Base-by-base conservation (phyloP, 2,329 filamentous ascomycete genomes). In the Rhynchosporium graminicola region DNA sequence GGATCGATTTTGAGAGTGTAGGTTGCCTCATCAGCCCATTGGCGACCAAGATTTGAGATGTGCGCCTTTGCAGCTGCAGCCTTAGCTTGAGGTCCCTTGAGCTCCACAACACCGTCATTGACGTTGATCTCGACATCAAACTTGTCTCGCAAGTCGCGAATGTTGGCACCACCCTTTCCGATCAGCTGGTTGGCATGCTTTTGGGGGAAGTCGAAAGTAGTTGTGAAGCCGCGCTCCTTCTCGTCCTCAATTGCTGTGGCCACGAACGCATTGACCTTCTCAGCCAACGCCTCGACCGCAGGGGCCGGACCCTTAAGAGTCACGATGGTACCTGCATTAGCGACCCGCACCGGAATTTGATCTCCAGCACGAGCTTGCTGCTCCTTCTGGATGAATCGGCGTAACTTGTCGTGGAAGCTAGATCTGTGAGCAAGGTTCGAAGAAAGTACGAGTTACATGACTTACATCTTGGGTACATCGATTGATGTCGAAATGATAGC, bases 41-140 rank as follows among this genome's bases (percentile, higher is more conserved):
- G 90, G 75, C 90, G 92, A 46, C 85, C 88, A 68, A 97, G 80
- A 45, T 87, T 83, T 66, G 87, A 80, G 69, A 99, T 97, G 73
- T 97, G 87, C 45, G 87, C 80, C 76, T 90, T 95, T 67, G 91
- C 92, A 56, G 87, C 86, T 75, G 97, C 92, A 1, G 93, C 92
- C 82, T 98, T 98, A 57, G 92, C 91, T 79, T 96, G 91, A 56
- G 95, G 94, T 31, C 96, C 95, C 81, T 96, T 97, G 70, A 99
- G 86, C 77, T 97, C 92, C 56, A 98, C 92, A 77, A 93, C 93
- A 68, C 95, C 95, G 71, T 97, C 91, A 69, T 96, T 88, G 45
- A 98, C 89, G 77, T 97, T 92, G 66, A 99, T 88, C 63, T 88
- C 86, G 4, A 89, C 87, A 63, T 88, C 85, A 63, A 87, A 88